phyloP scores from a whole-genome alignment of 2,329 filamentous ascomycete species.

The Epichloe gansuensis region DNA sequence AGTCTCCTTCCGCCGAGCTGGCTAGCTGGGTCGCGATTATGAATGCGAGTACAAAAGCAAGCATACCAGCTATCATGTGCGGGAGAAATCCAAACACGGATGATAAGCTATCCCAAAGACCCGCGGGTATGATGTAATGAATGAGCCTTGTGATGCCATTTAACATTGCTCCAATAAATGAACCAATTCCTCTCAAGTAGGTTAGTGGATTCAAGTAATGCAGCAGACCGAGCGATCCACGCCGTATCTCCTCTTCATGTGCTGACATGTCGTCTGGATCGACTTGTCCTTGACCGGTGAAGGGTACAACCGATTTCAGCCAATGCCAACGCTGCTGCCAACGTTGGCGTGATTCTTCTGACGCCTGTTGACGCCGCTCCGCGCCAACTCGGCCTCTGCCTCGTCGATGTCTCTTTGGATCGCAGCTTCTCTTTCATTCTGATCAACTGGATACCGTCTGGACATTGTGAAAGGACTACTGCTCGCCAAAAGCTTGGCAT shows the following conservation, averaged over 20 bases:
- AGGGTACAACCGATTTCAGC: constrained; percentile 10
- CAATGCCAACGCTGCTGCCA: constrained; percentile 13
- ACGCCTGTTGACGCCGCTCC: constrained; percentile 3
- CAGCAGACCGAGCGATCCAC: constrained; percentile 11
- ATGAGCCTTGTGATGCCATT: constrained; percentile 11
- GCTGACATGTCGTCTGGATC: background rate
- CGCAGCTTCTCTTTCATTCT: constrained; percentile 13
- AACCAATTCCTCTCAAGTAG: constrained; percentile 16
- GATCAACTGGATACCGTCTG: constrained; percentile 5
- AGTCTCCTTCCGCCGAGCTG: constrained; percentile 3
- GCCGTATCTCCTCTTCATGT: background rate
- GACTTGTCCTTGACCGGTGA: background rate
- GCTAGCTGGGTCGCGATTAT: constrained; percentile 3
- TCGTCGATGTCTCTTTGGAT: constrained; percentile 13
- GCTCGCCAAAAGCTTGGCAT: constrained; percentile 6
- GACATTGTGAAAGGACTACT: constrained; percentile 6
- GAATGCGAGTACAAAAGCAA: constrained; percentile 6
- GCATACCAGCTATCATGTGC: constrained; percentile 2
- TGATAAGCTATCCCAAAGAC: constrained; percentile 6
- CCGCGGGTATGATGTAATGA: constrained; percentile 5
- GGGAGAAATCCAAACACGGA: constrained; percentile 6
- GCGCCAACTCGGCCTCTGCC: constrained; percentile 6
- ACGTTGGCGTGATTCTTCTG: constrained; percentile 1
- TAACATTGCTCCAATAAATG: constrained; percentile 12
- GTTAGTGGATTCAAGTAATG: constrained; percentile 20